phyloP scores from a whole-genome alignment of 2,329 filamentous ascomycete genomes.

The Hortaea sp. region DNA sequence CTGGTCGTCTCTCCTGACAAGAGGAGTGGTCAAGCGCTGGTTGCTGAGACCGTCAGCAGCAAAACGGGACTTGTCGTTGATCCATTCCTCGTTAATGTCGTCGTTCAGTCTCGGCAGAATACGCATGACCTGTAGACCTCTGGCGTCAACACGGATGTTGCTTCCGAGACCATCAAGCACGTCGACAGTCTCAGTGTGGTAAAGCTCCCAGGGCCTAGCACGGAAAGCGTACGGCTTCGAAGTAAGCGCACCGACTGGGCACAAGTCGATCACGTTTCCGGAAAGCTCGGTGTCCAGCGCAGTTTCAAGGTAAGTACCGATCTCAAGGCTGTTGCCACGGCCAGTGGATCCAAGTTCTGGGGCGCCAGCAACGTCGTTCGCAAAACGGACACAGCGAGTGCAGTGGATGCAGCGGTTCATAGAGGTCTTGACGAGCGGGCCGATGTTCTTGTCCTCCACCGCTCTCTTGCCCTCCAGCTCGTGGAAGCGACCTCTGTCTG shows the following conservation, averaged over 20 bases:
- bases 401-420: constrained; percentile 99
- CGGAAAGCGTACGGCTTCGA: constrained; percentile 98
- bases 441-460: constrained; percentile 99
- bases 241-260: constrained; percentile 89
- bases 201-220: constrained; percentile 91
- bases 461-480: constrained; percentile 92
- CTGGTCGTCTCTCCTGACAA: constrained; percentile 79
- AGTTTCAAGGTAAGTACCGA: constrained; percentile 93
- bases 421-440: constrained; percentile 94
- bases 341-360: constrained; percentile 90
- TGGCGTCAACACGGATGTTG: constrained; percentile 86
- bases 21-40: constrained; percentile 83
- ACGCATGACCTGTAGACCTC: constrained; percentile 93
- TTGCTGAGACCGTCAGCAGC: constrained; percentile 95
- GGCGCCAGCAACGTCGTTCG: constrained; percentile 92
- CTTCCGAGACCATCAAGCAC: constrained; percentile 88
- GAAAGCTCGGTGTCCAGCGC: constrained; percentile 92
- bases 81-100: constrained; percentile 99
- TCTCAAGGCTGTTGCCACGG: constrained; percentile 94
- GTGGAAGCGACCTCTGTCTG: constrained; percentile 92
- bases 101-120: constrained; percentile 88
- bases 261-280: constrained; percentile 95
- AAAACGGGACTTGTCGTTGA: constrained; percentile 96
- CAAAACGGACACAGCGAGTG: constrained; percentile 93
- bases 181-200: constrained; percentile 92